phyloP scores from a whole-genome alignment of 768 basidiomycete species.

The Hygrophoropsis aurantiaca region DNA sequence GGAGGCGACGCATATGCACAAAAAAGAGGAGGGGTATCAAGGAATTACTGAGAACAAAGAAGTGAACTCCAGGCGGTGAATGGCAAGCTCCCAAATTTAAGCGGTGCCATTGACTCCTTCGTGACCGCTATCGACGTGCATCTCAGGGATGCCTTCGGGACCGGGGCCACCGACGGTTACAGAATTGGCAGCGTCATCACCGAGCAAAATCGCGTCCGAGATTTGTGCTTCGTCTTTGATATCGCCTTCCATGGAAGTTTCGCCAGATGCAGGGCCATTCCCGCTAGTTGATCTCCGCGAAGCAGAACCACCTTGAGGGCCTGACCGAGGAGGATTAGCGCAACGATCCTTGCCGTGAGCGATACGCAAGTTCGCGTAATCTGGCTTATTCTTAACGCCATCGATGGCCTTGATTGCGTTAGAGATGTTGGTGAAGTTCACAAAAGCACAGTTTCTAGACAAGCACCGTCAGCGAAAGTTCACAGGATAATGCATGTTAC shows the following conservation, averaged over 20 bases:
- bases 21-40: conserved; percentile 27
- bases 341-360: conserved; percentile 96
- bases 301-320: conserved; percentile 67
- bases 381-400: conserved; percentile 86
- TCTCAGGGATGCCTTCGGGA: conserved; percentile 34
- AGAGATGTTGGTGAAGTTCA: conserved; percentile 93
- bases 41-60: conserved; percentile 15
- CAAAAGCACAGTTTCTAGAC: conserved; percentile 87
- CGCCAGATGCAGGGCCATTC: conserved; percentile 27
- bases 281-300: conserved; percentile 48
- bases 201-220: conserved; percentile 17
- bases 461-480: conserved; percentile 1
- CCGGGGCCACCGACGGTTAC: conserved; percentile 17
- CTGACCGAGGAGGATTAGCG: conserved; percentile 87
- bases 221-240: conserved; percentile 16
- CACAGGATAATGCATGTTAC: conserved; percentile 27
- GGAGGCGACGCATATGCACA: conserved; percentile 26
- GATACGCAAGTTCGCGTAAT: conserved; percentile 86
- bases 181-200: conserved; percentile 17
- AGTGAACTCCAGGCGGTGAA: conserved; percentile 28
- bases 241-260: conserved; percentile 2
- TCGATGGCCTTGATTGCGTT: conserved; percentile 99
- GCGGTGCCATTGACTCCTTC: conserved; percentile 23
- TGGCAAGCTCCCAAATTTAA: conserved; percentile 13
- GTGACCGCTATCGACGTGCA: conserved; percentile 41